Percentiles rank a stretch among this genome's conserved stretches.
Conservation (phyloP, 345 rosid species). For the Barbarea vulgaris region DNA sequence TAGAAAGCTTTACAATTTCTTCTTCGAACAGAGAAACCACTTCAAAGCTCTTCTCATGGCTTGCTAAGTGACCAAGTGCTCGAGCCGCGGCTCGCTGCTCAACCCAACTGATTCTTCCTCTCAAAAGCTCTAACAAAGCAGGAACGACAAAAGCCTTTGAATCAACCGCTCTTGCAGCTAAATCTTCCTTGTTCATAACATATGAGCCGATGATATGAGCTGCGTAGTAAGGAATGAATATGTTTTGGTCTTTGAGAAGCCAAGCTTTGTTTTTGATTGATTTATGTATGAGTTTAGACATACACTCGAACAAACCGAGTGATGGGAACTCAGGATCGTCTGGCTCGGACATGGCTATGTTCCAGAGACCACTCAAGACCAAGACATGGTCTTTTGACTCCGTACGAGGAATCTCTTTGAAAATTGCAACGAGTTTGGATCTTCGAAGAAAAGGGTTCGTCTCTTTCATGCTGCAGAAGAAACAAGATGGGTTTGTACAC, state of each 20-base stretch:
- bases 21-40: slow-evolving; percentile 53
- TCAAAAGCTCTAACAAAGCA: slow-evolving; percentile 75
- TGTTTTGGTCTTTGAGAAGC: slow-evolving; percentile 78
- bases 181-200: slow-evolving; percentile 59
- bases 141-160: slow-evolving; percentile 55
- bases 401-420: slow-evolving; percentile 61
- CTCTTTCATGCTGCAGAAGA: slow-evolving; percentile 78
- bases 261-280: slow-evolving; percentile 53
- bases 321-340: slow-evolving; percentile 76
- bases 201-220: slow-evolving; percentile 84
- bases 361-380: slow-evolving; percentile 74
- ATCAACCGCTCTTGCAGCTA: slow-evolving; percentile 57
- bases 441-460: slow-evolving; percentile 51
- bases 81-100: slow-evolving; percentile 87
- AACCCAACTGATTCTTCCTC: slow-evolving; percentile 81
- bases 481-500: slow-evolving; percentile 56
- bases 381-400: slow-evolving; percentile 65
- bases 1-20: slow-evolving; percentile 53
- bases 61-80: slow-evolving; percentile 70
- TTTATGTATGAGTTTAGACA: slow-evolving; percentile 60
- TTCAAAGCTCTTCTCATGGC: slow-evolving; percentile 60
- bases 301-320: slow-evolving; percentile 75
- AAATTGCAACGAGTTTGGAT: slow-evolving; percentile 52
- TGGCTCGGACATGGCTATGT: slow-evolving; percentile 70
- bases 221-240: slow-evolving; percentile 83